Evolutionary conservation across 2,329 filamentous ascomycete species (phyloP), one percentile per base, ranked within the genome.

Genomic region (Exophiala aquamarina): DNA sequence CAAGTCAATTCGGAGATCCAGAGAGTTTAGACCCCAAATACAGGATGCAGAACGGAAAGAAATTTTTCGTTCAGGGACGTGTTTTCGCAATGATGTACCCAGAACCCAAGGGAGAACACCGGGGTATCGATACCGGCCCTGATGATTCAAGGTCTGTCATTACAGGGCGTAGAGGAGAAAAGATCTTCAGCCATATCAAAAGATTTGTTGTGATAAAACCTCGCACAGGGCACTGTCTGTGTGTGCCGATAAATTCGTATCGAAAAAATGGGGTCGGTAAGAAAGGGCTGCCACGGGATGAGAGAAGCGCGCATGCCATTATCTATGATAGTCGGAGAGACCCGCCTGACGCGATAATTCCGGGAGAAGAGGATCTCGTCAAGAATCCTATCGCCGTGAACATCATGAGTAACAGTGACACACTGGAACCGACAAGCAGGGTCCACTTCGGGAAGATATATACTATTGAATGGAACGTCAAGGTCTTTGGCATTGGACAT

Each of bases 361-460:
- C 21, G 8, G 29, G 20, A 9, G 52, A 55, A 39, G 20, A 35
- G 8, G 11, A 14, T 2, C 41, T 55, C 23, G 52, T 28, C 2
- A 73, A 73, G 42, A 49, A 60, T 7, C 61, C 71, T 0, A 61
- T 74, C 3, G 60, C 60, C 15, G 56, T 75, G 10, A 29, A 54
- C 1, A 63, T 66, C 1, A 63, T 66, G 2, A 45, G 50, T 0
- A 44, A 50, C 4, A 46, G 50, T 3, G 43, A 63, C 14, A 59
- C 39, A 1, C 50, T 73, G 14, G 43, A 64, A n/a, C 3, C 10
- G 0, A 60, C 63, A 41, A 73, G 69, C 2, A 61, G 69, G 1
- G 47, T 74, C 3, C 68, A 71, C n/a, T 71, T 70, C 26, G 65
- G 63, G 2, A 72, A 71, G n/a, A 50, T 66, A 1, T 66, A 72